phyloP scores from a whole-genome alignment of 2,329 filamentous ascomycete genomes.

The Aspergillus udagawae region DNA sequence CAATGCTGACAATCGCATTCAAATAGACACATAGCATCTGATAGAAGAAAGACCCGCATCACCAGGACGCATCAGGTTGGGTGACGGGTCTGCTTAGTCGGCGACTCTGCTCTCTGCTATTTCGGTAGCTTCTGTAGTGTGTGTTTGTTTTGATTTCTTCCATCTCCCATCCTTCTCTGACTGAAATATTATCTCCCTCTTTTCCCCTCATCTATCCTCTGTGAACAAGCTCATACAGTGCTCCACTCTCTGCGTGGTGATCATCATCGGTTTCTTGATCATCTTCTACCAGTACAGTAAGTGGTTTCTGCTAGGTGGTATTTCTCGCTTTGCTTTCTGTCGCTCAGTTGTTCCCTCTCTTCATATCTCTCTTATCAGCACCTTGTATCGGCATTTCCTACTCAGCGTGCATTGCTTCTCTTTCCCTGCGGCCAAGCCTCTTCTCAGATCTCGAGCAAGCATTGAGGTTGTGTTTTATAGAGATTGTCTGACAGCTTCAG shows the following conservation, averaged over 20 bases:
- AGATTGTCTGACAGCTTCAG: not conserved
- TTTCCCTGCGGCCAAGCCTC: not conserved
- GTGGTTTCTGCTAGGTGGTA: not conserved
- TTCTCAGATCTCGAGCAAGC: not conserved
- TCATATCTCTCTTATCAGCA: not conserved
- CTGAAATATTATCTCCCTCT: not conserved
- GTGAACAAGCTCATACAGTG: not conserved
- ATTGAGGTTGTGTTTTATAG: not conserved
- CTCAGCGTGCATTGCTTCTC: not conserved
- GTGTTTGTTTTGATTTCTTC: not conserved
- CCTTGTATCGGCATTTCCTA: not conserved
- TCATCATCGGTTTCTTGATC: not conserved
- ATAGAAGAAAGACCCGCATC: not conserved
- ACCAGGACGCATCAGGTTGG: not conserved
- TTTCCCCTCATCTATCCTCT: not conserved
- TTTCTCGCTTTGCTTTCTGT: not conserved
- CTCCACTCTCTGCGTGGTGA: not conserved
- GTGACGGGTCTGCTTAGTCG: not conserved
- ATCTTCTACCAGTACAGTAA: not conserved
- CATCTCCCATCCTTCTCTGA: not conserved
- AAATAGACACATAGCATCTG: not conserved
- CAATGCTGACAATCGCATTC: not conserved
- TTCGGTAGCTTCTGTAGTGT: not conserved
- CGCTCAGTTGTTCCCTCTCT: not conserved
- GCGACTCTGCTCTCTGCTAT: not conserved